Evolutionary conservation across 169 alveolate species (phyloP).

Genomic region (Cryptosporidium xiaoi): DNA sequence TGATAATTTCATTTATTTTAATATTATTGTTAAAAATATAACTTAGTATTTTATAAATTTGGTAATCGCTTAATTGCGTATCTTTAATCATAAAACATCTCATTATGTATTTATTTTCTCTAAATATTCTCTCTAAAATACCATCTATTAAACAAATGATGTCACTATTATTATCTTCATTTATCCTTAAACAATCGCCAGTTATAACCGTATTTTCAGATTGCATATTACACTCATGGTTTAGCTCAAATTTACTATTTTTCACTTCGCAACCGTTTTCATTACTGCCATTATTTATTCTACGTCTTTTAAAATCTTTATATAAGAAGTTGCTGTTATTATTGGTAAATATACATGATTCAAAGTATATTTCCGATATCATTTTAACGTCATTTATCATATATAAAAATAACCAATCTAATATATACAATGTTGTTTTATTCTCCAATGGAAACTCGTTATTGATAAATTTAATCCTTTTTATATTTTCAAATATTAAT

Average conservation of each 20-base stretch:
- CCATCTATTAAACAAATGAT: too few relatives aligned
- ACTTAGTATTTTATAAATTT: slow-evolving; percentile 1
- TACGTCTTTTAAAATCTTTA: not conserved
- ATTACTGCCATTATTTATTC: not conserved
- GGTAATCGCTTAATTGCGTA: not conserved
- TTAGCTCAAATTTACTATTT: too few relatives aligned
- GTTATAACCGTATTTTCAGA: too few relatives aligned
- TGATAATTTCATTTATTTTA: not conserved
- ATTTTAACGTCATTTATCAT: not conserved
- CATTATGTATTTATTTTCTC: not conserved
- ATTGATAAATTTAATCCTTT: slow-evolving; percentile 19
- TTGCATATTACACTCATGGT: too few relatives aligned
- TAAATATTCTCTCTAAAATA: too few relatives aligned
- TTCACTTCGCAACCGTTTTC: too few relatives aligned
- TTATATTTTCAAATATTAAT: not conserved
- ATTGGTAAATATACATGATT: slow-evolving; percentile 14
- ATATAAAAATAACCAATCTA: slow-evolving; percentile 19
- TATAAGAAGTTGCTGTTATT: not conserved
- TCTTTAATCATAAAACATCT: not conserved
- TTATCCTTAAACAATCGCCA: too few relatives aligned
- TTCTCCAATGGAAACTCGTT: not conserved
- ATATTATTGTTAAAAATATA: not conserved
- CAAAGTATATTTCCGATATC: slow-evolving; percentile 4
- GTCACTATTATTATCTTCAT: not conserved
- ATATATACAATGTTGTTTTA: not conserved